These are phyloP conservation scores for Metroxylon sagu DNA, from an alignment of 176 grass and related monocot species.

Conservation along the genomic window DNA sequence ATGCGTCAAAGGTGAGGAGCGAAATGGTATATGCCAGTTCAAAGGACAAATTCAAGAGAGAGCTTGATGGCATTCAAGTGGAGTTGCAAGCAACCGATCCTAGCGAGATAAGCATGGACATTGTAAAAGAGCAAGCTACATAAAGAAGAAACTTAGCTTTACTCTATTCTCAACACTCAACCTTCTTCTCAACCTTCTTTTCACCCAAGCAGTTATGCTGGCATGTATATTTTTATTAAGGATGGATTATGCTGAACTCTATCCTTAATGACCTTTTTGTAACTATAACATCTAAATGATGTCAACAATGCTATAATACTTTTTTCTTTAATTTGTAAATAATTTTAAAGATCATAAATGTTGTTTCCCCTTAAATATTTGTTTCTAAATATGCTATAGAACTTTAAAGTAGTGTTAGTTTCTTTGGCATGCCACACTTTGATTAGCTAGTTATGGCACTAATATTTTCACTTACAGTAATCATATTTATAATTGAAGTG, in stretches of 20 bases:
- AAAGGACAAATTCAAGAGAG: constrained; percentile 91
- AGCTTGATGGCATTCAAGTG: constrained; percentile 87
- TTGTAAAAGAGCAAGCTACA: constrained; percentile 62
- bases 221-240: no score
- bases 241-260: no score
- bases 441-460: no score
- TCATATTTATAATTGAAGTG: no score
- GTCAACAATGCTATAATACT: neutral
- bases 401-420: no score
- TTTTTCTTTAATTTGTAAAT: neutral
- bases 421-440: no score
- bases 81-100: constrained; percentile 88
- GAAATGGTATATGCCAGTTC: constrained; percentile 97
- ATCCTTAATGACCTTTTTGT: no score
- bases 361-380: neutral
- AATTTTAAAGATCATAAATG: neutral
- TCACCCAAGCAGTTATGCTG: no score
- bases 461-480: no score
- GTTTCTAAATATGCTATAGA: no score
- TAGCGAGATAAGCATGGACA: constrained; percentile 86
- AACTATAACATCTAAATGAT: neutral
- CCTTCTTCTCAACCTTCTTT: no score
- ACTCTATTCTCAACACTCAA: no score
- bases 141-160: constrained; percentile 7
- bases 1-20: constrained; percentile 57